A percentile compares a stretch with the other conserved stretches of the same genome.
These are phyloP conservation scores for Chlorella variabilis DNA, from an alignment of 163 green algal species.

Conservation along the genomic window DNA sequence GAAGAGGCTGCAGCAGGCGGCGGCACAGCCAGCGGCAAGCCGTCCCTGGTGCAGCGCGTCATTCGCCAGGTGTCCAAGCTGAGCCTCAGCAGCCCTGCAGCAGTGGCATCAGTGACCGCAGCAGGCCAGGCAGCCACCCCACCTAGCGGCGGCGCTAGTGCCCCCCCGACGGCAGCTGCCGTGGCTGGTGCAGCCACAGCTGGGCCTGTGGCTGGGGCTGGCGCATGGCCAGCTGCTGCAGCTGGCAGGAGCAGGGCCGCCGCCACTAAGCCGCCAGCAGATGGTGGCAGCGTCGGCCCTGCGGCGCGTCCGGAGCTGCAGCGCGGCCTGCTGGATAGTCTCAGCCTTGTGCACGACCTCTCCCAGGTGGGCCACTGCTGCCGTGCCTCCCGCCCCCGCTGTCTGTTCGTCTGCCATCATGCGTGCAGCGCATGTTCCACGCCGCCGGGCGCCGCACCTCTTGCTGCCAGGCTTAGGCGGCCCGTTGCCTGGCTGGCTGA, in stretches of 20 bases:
- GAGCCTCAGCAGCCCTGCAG: background rate
- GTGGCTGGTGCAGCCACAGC: background rate
- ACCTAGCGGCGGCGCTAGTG: too few relatives aligned
- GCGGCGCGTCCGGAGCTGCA: slow-evolving; percentile 13
- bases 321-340: slow-evolving; percentile 21
- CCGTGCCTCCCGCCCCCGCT: background rate
- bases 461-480: too few relatives aligned
- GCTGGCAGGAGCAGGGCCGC: background rate
- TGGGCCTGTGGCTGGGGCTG: background rate
- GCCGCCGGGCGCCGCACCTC: too few relatives aligned
- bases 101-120: background rate
- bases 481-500: too few relatives aligned
- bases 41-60: slow-evolving; percentile 14
- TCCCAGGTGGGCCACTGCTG: slow-evolving; percentile 1
- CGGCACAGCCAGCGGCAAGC: background rate
- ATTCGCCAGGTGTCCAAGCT: slow-evolving; percentile 35
- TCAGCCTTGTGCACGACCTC: slow-evolving; percentile 42
- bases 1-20: background rate
- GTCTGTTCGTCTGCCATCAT: background rate
- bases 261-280: background rate
- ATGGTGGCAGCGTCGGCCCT: background rate
- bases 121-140: background rate
- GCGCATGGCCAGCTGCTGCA: background rate
- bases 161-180: too few relatives aligned
- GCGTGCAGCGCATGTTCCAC: too few relatives aligned